Evolutionary conservation across 2,329 filamentous ascomycete genomes (phyloP).

Genomic region (Mycosphaerella sp.): DNA sequence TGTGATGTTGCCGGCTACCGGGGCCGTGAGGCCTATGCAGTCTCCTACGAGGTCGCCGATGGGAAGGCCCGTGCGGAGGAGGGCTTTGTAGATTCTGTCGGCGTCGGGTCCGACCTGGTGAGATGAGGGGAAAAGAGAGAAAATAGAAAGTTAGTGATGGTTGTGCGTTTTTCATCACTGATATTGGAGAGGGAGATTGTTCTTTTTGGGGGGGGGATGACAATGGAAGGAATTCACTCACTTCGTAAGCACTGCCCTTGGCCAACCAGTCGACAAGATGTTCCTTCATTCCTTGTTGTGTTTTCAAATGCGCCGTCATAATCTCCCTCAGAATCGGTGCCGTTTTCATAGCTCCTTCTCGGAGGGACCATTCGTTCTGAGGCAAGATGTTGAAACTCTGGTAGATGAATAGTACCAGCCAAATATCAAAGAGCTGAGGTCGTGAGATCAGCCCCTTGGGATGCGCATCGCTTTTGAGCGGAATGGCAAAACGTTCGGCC

Average conservation of each 20-base stretch:
- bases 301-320: slow-evolving; percentile 43
- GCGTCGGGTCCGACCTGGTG: slow-evolving; percentile 42
- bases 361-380: slow-evolving; percentile 44
- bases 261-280: slow-evolving; percentile 43
- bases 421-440: slow-evolving; percentile 44
- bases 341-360: slow-evolving; percentile 41
- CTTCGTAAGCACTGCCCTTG: slow-evolving; percentile 45
- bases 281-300: slow-evolving; percentile 41
- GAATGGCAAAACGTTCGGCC: slow-evolving; percentile 58
- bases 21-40: slow-evolving; percentile 47
- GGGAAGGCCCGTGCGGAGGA: slow-evolving; percentile 43
- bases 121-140: no score
- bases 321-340: slow-evolving; percentile 38
- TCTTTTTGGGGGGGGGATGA: no score
- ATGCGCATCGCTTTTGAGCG: slow-evolving; percentile 57
- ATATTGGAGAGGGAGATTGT: no score
- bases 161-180: no score
- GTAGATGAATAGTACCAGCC: slow-evolving; percentile 45
- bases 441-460: slow-evolving; percentile 51
- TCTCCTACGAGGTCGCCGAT: slow-evolving; percentile 47
- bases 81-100: slow-evolving; percentile 48
- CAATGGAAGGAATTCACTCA: neutral
- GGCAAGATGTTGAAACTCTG: slow-evolving; percentile 51
- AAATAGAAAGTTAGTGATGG: neutral
- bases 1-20: slow-evolving; percentile 47